phyloP scores from a whole-genome alignment of 2,329 filamentous ascomycete species.

The Pyrenophora graminea region DNA sequence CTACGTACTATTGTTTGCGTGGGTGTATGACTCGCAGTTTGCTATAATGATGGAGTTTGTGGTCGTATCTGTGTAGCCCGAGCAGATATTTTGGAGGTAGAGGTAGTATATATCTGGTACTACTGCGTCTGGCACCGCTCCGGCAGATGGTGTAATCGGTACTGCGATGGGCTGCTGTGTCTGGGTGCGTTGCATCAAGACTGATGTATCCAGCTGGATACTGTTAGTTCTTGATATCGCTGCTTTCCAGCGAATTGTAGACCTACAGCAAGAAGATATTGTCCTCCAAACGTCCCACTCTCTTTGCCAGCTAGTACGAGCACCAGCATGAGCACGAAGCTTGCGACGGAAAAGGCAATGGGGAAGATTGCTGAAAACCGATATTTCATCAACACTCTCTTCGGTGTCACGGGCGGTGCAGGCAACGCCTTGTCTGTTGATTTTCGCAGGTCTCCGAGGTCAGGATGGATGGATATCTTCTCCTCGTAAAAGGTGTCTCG shows the following conservation, averaged over 20 bases:
- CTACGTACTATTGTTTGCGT: not conserved
- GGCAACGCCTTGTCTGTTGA: constrained; percentile 27
- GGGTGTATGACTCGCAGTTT: not conserved
- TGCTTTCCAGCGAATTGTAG: not conserved
- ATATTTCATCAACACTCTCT: constrained; percentile 25
- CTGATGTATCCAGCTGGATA: not conserved
- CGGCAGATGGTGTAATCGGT: too few relatives aligned
- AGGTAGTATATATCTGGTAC: constrained; percentile 5
- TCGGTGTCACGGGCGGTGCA: constrained; percentile 23
- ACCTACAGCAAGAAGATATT: constrained; percentile 29
- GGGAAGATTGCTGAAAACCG: constrained; percentile 26
- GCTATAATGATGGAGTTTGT: not conserved
- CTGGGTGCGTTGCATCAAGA: not conserved
- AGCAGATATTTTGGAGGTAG: constrained; percentile 2
- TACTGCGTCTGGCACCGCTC: too few relatives aligned
- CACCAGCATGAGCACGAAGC: constrained; percentile 24
- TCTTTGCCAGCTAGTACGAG: constrained; percentile 24
- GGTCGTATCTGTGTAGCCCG: not conserved
- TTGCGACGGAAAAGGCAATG: constrained; percentile 14
- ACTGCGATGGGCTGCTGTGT: not conserved
- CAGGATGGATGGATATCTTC: constrained; percentile 21
- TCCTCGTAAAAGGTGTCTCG: constrained; percentile 11
- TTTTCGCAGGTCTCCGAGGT: constrained; percentile 27
- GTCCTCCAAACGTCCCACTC: constrained; percentile 13
- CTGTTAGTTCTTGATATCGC: too few relatives aligned